Conservation (phyloP, 1,139 yeast species). For the Yamadazyma atlantica region DNA sequence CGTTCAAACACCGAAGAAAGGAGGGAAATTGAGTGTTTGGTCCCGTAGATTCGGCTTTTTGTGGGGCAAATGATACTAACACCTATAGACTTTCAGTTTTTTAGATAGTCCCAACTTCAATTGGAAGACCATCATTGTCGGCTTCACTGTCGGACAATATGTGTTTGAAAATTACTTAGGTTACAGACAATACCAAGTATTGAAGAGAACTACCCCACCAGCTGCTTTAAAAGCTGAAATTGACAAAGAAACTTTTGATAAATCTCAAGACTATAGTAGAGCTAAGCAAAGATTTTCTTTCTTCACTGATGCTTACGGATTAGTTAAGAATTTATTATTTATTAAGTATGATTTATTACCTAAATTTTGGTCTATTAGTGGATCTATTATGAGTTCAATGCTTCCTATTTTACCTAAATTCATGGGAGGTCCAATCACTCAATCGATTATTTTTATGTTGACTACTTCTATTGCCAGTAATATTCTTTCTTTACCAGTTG, state of each 20-base stretch:
- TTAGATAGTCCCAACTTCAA: constrained; percentile 54
- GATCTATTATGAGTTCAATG: constrained; percentile 32
- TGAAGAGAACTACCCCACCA: constrained; percentile 59
- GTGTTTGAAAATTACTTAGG: constrained; percentile 72
- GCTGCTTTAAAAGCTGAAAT: constrained; percentile 62
- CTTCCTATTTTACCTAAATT: constrained; percentile 39
- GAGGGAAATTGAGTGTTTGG: too few relatives aligned
- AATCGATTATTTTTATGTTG: constrained; percentile 62
- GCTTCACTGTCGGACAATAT: constrained; percentile 75
- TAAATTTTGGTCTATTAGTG: constrained; percentile 61
- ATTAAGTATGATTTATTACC: constrained; percentile 68
- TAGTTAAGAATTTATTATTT: constrained; percentile 56
- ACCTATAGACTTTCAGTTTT: constrained; percentile 25
- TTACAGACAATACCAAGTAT: constrained; percentile 73
- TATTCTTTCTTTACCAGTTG: constrained; percentile 60
- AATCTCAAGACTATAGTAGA: constrained; percentile 76
- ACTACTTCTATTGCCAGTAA: constrained; percentile 47
- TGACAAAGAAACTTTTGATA: constrained; percentile 68
- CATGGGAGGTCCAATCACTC: constrained; percentile 59
- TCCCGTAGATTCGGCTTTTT: too few relatives aligned
- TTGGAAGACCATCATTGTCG: constrained; percentile 76
- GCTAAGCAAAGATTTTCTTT: constrained; percentile 79
- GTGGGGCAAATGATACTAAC: constrained; percentile 12
- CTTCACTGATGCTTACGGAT: constrained; percentile 50
- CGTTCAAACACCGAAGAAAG: too few relatives aligned